Evolutionary conservation across 179 eudicot genomes (phyloP).

Genomic region (Silene coronaria): DNA sequence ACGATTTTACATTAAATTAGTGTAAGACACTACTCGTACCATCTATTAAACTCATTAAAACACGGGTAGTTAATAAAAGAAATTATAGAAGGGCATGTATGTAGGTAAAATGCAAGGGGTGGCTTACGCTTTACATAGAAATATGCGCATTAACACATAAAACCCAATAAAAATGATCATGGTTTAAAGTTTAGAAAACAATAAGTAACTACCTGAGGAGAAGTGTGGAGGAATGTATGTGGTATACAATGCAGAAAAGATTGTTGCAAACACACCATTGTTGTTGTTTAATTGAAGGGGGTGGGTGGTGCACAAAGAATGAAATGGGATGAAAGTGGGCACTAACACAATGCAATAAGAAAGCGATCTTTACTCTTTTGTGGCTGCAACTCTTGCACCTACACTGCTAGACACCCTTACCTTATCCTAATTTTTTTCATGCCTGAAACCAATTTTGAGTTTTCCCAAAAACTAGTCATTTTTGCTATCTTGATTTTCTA

Average conservation of each 20-base stretch:
- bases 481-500: no score
- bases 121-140: no score
- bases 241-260: constrained; percentile 26
- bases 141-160: no score
- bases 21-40: no score
- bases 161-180: background rate
- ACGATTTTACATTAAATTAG: background rate
- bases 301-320: constrained; percentile 5
- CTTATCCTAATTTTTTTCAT: constrained; percentile 4
- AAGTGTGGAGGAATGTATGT: constrained; percentile 19
- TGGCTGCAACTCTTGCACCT: background rate
- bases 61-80: background rate
- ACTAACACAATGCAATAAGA: background rate
- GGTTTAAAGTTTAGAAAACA: background rate
- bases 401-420: background rate
- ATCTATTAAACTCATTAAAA: background rate
- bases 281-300: background rate
- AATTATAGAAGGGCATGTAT: no score
- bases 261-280: constrained; percentile 35
- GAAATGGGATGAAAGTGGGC: background rate
- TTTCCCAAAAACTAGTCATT: no score
- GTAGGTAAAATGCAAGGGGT: no score
- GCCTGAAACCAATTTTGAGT: background rate
- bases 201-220: constrained; percentile 25
- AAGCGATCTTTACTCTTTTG: constrained; percentile 9